Base-by-base conservation (phyloP, 2,329 filamentous ascomycete genomes). In the Raffaelea albimanens region DNA sequence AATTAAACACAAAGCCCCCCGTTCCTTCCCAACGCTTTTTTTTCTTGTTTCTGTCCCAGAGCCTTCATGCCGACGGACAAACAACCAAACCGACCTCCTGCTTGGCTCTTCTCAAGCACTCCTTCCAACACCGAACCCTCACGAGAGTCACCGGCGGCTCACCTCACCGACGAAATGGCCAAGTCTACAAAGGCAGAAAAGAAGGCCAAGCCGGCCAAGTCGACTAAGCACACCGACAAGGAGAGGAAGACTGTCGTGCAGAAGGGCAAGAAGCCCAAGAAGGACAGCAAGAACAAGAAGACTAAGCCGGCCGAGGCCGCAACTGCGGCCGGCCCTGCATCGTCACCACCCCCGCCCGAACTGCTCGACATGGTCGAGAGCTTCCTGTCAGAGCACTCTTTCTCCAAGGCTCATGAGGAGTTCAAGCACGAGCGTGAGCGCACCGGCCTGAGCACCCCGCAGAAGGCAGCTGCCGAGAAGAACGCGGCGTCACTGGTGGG, bases 381-480 rank as follows among this genome's bases (percentile, higher is more conserved):
- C 20, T 89, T 88, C 62, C 71, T 89, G 44, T 72, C 73, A 39
- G 73, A 82, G 41, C 73, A 84, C 61, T 75, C 78, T n/a, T 84
- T 86, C 57, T 63, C 71, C 43, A 70, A 71, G 50, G 77, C 84
- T 41, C 76, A 75, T 58, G 67, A 72, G 50, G 75, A 78, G 5
- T 83, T 88, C 58, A 69, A 71, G 56, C 78, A 81, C 59, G 80
- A 87, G 59, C 70, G 76, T 46, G 73, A 66, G 59, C 71, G 67
- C 63, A 73, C 73, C 53, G 72, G 70, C 44, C 75, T 69, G 69
- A 61, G 67, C 40, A 57, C 57, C 41, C 44, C 53, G 41, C 53
- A 43, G 23, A 40, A 45, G 50, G 43, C 36, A 1, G 45, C 40
- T 5, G 31, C 31, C 3, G 21, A 11, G 4, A 39, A 51, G 16